phyloP scores from a whole-genome alignment of 495 filamentous ascomycete species.

The Penicillium bialowiezense region DNA sequence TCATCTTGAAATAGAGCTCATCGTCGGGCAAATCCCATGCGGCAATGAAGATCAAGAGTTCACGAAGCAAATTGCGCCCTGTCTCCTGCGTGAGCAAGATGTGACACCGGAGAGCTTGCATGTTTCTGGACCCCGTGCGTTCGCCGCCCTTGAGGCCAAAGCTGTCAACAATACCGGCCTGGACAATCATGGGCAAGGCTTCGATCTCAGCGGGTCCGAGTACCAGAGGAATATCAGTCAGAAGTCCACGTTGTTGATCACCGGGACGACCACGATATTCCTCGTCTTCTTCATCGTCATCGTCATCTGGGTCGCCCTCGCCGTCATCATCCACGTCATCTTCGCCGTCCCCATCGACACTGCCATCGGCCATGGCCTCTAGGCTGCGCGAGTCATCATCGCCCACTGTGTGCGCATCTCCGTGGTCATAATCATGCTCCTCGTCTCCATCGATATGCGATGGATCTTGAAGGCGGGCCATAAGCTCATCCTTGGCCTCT shows the following conservation, averaged over 20 bases:
- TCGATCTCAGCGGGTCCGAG: constrained; percentile 91
- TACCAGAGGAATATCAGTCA: constrained; percentile 93
- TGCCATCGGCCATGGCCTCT: constrained; percentile 49
- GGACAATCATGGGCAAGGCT: constrained; percentile 90
- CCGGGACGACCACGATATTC: constrained; percentile 81
- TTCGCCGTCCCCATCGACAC: constrained; percentile 57
- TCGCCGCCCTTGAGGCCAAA: constrained; percentile 45
- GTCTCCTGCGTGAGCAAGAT: constrained; percentile 83
- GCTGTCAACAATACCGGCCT: constrained; percentile 73
- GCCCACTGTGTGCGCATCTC: constrained; percentile 45
- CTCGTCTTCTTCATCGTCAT: constrained; percentile 56
- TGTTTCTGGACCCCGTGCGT: constrained; percentile 66
- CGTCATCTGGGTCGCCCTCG: constrained; percentile 19
- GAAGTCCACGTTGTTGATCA: constrained; percentile 77
- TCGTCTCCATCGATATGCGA: constrained; percentile 43
- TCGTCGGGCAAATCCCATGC: constrained; percentile 93
- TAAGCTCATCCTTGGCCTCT: constrained; percentile 57
- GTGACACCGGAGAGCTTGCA: constrained; percentile 82
- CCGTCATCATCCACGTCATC: constrained; percentile 59
- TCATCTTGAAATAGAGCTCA: constrained; percentile 90
- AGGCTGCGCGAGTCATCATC: constrained; percentile 48
- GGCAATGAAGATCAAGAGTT: constrained; percentile 92
- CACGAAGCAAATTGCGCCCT: constrained; percentile 80
- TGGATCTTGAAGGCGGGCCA: constrained; percentile 52
- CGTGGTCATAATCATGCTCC: constrained; percentile 46